phyloP scores from a whole-genome alignment of 257 asterid genomes.

The Salvia splendens region DNA sequence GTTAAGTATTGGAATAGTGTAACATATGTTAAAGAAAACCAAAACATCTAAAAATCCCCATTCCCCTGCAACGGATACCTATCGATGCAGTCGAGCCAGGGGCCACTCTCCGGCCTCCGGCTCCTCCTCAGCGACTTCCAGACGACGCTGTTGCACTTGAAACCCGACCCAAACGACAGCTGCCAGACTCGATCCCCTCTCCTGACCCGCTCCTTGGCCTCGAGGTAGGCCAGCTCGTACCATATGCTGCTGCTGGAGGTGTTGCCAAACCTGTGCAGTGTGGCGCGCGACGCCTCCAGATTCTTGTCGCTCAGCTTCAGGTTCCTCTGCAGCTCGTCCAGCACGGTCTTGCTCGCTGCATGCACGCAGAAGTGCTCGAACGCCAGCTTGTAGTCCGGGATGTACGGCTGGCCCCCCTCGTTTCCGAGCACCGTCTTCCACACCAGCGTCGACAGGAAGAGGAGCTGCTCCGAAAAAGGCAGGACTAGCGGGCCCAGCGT shows the following conservation, averaged over 20 bases:
- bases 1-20: too few relatives aligned
- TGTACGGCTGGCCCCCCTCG: conserved; percentile 57
- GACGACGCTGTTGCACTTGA: conserved; percentile 88
- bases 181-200: conserved; percentile 92
- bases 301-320: conserved; percentile 68
- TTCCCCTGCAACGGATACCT: conserved; percentile 48
- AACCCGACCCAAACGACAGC: conserved; percentile 90
- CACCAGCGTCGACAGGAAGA: conserved; percentile 65
- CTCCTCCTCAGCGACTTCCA: conserved; percentile 66
- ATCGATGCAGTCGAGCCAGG: conserved; percentile 71
- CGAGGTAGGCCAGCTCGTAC: conserved; percentile 93
- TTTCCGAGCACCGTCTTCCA: conserved; percentile 56
- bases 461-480: conserved; percentile 66
- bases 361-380: conserved; percentile 95
- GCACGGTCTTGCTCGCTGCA: conserved; percentile 83
- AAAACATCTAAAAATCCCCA: conserved; percentile 16
- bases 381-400: conserved; percentile 92
- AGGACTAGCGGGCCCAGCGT: conserved; percentile 78
- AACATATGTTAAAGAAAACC: too few relatives aligned
- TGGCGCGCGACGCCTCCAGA: conserved; percentile 77
- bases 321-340: conserved; percentile 88
- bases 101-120: conserved; percentile 48
- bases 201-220: conserved; percentile 68
- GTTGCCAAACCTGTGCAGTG: conserved; percentile 85
- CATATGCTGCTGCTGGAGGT: conserved; percentile 96